phyloP scores from a whole-genome alignment of 2,329 filamentous ascomycete species.

The Beauveria sp. region DNA sequence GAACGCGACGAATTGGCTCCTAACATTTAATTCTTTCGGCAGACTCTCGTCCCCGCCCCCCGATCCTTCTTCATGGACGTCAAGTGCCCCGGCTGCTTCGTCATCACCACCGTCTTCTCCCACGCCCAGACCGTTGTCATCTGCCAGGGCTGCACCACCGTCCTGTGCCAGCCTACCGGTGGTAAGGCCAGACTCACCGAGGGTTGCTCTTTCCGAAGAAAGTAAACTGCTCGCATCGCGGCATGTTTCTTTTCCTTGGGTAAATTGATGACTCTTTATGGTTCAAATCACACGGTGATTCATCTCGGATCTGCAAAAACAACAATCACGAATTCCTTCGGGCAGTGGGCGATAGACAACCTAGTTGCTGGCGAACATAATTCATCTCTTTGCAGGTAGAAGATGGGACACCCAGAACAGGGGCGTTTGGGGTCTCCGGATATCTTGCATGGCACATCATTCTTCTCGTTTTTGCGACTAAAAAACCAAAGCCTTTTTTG shows the following conservation, averaged over 20 bases:
- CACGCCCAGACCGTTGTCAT: constrained; percentile 99
- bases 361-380: constrained; percentile 36
- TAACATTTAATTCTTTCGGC: constrained; percentile 12
- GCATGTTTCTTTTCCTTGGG: constrained; percentile 41
- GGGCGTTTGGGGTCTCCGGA: constrained; percentile 73
- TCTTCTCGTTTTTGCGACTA: constrained; percentile 37
- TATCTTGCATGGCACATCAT: constrained; percentile 65
- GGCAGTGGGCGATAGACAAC: constrained; percentile 42
- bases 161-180: constrained; percentile 98
- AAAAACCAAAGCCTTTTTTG: constrained; percentile 26
- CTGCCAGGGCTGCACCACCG: constrained; percentile 98
- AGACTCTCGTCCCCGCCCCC: constrained; percentile 91
- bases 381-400: constrained; percentile 57
- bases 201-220: constrained; percentile 99
- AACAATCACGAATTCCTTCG: constrained; percentile 29
- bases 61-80: constrained; percentile 99
- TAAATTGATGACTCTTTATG: constrained; percentile 40
- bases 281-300: constrained; percentile 41
- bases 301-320: constrained; percentile 54
- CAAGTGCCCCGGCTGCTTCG: constrained; percentile 99
- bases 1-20: constrained; percentile 15
- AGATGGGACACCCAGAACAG: constrained; percentile 58
- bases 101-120: constrained; percentile 99
- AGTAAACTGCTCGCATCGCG: constrained; percentile 61
- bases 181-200: constrained; percentile 98